Base-by-base conservation (phyloP, 768 basidiomycete species). In the Neoboletus magnificus region DNA sequence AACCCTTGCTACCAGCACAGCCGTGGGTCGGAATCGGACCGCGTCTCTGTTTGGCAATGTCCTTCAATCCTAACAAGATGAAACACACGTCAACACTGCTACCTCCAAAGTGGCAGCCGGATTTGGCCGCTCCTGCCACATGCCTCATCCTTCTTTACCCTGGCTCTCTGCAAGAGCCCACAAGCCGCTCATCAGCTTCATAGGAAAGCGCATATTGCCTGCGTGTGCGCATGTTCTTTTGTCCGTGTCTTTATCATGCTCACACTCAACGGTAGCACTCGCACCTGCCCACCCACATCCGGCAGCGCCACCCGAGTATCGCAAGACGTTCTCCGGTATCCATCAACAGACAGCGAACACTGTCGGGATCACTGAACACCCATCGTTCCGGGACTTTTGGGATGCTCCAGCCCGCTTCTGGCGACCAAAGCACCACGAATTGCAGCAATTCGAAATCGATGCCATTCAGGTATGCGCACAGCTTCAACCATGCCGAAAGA, bases 361-460 rank as follows among this genome's bases (percentile, higher is more conserved):
- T 35, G 20, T 23, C 15, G 40, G 52, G 22, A 4, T 49, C 12
- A 13, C 50, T 27, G 61, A 56, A 12, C 54, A 61, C 8, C 36
- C 32, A 48, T 62, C 36, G 70, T 78, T 73, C 62, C 65, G 42
- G 62, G 82, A 77, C 40, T 87, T 82, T 66, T 90, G 89, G 89
- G 80, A 89, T 48, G 85, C 83, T 4, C 88, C 89, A 0, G 64
- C 76, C 10, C 75, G 78, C 46, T 76, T 82, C 58, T 86, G 83
- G 84, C 76, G 70, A 49, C 79, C 81, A 15, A 75, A 70, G 55
- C 69, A 74, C 20, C 77, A 76, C 45, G 67, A 79, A 32, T 62
- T 89, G 13, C 76, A 79, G 27, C 76, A 85, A 18, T 62, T 58
- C 3, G 88, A 90, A 71, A 84, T 89, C 52, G 81, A 87, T 13